phyloP scores from a whole-genome alignment of 306 rosid species.

The Purshia tridentata region DNA sequence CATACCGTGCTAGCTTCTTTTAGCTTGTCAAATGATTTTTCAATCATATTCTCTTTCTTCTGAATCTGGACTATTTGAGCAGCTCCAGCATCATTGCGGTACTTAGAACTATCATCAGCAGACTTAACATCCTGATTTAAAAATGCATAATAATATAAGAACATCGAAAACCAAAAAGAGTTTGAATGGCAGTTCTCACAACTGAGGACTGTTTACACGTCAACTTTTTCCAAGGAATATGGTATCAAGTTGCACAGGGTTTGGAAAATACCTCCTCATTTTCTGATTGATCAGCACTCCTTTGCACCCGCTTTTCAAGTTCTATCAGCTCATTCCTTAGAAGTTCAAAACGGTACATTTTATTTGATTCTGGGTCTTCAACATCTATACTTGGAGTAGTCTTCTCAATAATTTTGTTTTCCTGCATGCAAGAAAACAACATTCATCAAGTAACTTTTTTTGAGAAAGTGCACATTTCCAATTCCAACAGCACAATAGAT shows the following conservation, averaged over 20 bases:
- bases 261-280: constrained; percentile 55
- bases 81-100: constrained; percentile 34
- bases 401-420: constrained; percentile 44
- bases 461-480: constrained; percentile 20
- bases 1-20: constrained; percentile 84
- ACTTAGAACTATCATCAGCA: constrained; percentile 44
- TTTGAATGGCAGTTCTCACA: background rate
- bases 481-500: constrained; percentile 21
- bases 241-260: constrained; percentile 1
- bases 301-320: constrained; percentile 84
- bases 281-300: constrained; percentile 72
- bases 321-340: constrained; percentile 77
- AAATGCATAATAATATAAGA: constrained; percentile 7
- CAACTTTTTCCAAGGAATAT: background rate
- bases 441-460: constrained; percentile 18
- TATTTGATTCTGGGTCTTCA: constrained; percentile 57
- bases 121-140: constrained; percentile 50
- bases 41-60: constrained; percentile 63
- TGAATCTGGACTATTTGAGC: constrained; percentile 54
- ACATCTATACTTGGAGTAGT: constrained; percentile 45
- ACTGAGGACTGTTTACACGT: background rate
- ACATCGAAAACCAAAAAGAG: background rate
- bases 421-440: constrained; percentile 51
- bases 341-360: constrained; percentile 80
- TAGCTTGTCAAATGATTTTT: constrained; percentile 69